Evolutionary conservation across 805 yeast genomes (phyloP).

Genomic region (Phaffomyces opuntiae): DNA sequence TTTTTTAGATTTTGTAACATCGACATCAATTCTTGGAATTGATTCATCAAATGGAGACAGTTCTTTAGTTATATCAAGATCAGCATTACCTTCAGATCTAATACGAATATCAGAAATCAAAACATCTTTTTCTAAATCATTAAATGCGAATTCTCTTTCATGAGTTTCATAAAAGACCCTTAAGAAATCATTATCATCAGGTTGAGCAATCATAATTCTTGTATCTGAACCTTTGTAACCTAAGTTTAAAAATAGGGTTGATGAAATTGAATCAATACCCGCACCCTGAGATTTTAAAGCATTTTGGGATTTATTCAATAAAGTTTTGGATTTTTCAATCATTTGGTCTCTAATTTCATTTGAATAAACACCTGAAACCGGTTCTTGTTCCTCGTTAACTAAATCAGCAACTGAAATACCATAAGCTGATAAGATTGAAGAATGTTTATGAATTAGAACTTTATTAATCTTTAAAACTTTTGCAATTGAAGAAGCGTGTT

Average conservation of each 20-base stretch:
- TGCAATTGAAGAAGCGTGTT: conserved; percentile 38
- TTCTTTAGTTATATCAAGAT: conserved; percentile 10
- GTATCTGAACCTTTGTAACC: conserved; percentile 43
- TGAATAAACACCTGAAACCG: conserved; percentile 23
- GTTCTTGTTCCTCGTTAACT: conserved; percentile 23
- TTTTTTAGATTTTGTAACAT: conserved; percentile 22
- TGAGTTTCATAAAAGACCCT: conserved; percentile 25
- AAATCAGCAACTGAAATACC: conserved; percentile 37
- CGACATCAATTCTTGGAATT: conserved; percentile 18
- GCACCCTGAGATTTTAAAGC: conserved; percentile 20
- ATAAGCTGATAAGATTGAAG: conserved; percentile 41
- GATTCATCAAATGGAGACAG: conserved; percentile 21
- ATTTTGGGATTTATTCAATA: conserved; percentile 7
- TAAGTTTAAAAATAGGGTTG: conserved; percentile 32
- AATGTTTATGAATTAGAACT: conserved; percentile 39
- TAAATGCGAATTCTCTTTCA: conserved; percentile 31
- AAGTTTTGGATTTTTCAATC: conserved; percentile 6
- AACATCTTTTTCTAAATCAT: conserved; percentile 27
- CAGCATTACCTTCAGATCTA: conserved; percentile 26
- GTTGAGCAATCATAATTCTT: conserved; percentile 28
- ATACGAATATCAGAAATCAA: conserved; percentile 29
- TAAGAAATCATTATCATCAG: conserved; percentile 20
- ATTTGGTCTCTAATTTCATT: conserved; percentile 10
- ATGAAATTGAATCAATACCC: conserved; percentile 18
- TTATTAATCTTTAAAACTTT: conserved; percentile 32